Conservation (phyloP, 164 flowering plant genomes). For the Vitis riparia region DNA sequence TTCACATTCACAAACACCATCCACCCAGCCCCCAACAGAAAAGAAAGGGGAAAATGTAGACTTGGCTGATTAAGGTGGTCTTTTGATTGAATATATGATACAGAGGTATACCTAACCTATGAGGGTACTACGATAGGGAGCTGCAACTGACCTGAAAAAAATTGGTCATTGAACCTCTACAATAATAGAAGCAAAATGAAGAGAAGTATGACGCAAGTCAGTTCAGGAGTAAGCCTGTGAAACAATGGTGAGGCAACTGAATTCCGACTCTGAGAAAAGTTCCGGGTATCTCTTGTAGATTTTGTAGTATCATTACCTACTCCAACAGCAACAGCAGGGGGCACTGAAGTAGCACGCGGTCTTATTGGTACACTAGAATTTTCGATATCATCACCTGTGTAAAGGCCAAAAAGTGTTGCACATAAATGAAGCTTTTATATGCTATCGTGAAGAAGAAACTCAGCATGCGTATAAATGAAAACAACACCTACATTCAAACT, state of each 20-base stretch:
- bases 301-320: slow-evolving; percentile 18
- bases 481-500: slow-evolving; percentile 44
- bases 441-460: background rate
- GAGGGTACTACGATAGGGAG: background rate
- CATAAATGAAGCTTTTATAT: background rate
- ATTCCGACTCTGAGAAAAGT: slow-evolving; percentile 12
- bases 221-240: background rate
- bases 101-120: slow-evolving; percentile 4
- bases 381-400: slow-evolving; percentile 43
- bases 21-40: too few species aligned
- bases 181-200: slow-evolving; percentile 12
- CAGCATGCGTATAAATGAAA: background rate
- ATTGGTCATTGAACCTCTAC: slow-evolving; percentile 5
- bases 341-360: slow-evolving; percentile 18
- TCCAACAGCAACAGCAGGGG: slow-evolving; percentile 47
- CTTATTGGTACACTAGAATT: slow-evolving; percentile 13
- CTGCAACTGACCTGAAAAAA: slow-evolving; percentile 4
- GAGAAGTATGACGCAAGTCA: slow-evolving; percentile 4
- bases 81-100: background rate
- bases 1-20: background rate
- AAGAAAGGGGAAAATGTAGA: too few species aligned
- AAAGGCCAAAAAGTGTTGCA: background rate
- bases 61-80: background rate
- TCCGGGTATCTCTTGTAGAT: slow-evolving; percentile 13
- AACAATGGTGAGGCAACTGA: slow-evolving; percentile 18